Conservation (phyloP, 2,329 filamentous ascomycete genomes). For the Pseudogymnoascus sp. region DNA sequence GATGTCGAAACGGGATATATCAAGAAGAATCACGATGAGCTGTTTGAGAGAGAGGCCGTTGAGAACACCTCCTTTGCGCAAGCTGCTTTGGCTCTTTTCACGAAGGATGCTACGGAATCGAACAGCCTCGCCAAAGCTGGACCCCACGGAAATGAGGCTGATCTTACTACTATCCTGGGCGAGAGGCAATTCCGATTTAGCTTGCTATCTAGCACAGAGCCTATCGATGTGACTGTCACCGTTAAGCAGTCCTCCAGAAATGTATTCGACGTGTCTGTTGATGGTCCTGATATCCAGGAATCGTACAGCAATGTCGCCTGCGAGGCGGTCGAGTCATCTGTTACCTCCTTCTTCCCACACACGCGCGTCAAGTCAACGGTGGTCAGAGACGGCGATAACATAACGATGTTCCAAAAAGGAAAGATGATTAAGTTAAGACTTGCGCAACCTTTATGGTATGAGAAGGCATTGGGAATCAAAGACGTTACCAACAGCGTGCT, state of each 20-base stretch:
- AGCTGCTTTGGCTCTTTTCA: slow-evolving; percentile 69
- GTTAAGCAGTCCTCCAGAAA: slow-evolving; percentile 27
- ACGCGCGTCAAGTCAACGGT: slow-evolving; percentile 74
- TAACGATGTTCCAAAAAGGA: slow-evolving; percentile 71
- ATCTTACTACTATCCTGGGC: slow-evolving; percentile 40
- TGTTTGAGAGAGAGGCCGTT: slow-evolving; percentile 59
- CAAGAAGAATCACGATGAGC: slow-evolving; percentile 70
- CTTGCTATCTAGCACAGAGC: neutral
- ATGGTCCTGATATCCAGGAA: slow-evolving; percentile 36
- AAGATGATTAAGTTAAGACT: slow-evolving; percentile 50
- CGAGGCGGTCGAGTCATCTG: slow-evolving; percentile 36
- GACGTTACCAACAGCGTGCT: slow-evolving; percentile 74
- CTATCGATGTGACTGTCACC: slow-evolving; percentile 17
- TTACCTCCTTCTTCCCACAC: slow-evolving; percentile 73
- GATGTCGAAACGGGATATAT: slow-evolving; percentile 97
- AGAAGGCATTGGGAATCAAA: slow-evolving; percentile 77
- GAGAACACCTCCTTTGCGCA: slow-evolving; percentile 74
- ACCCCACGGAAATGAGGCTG: slow-evolving; percentile 39
- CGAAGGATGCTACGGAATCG: slow-evolving; percentile 33
- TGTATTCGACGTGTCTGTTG: slow-evolving; percentile 36
- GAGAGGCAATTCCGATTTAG: slow-evolving; percentile 24
- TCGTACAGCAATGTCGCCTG: slow-evolving; percentile 36
- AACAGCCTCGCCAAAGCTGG: slow-evolving; percentile 20
- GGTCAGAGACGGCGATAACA: slow-evolving; percentile 50
- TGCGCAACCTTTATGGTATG: slow-evolving; percentile 67